These are phyloP conservation scores for Solanum bulbocastanum DNA, from an alignment of 257 asterid genomes.

Conservation along the genomic window DNA sequence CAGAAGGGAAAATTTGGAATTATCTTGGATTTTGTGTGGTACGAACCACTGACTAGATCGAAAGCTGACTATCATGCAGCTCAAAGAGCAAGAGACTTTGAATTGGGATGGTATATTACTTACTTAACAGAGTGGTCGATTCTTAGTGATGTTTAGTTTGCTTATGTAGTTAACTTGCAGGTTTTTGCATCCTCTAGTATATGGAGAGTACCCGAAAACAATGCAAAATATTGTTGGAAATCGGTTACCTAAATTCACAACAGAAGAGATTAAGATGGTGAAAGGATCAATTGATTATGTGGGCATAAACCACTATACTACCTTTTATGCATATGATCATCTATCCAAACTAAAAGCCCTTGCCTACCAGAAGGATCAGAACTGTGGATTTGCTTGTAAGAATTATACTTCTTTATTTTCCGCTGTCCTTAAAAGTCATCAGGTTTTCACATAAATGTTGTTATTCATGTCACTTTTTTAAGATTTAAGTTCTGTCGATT, in stretches of 20 bases:
- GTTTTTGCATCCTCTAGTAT: conserved; percentile 57
- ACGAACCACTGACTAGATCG: conserved; percentile 30
- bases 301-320: conserved; percentile 67
- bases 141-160: conserved; percentile 24
- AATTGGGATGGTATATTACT: conserved; percentile 84
- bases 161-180: conserved; percentile 19
- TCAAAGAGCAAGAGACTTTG: conserved; percentile 83
- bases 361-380: conserved; percentile 78
- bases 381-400: conserved; percentile 64
- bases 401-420: background rate
- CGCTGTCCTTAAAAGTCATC: background rate
- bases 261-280: conserved; percentile 35
- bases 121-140: background rate
- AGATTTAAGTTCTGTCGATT: background rate
- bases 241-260: conserved; percentile 46
- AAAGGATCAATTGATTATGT: conserved; percentile 60
- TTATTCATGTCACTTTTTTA: background rate
- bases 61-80: conserved; percentile 54
- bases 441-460: background rate
- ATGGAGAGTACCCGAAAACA: conserved; percentile 75
- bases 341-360: conserved; percentile 21
- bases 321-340: conserved; percentile 59
- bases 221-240: conserved; percentile 40
- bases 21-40: conserved; percentile 62
- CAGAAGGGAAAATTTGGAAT: conserved; percentile 92